Conservation (phyloP, 2,329 filamentous ascomycete genomes). For the Colletotrichum paranaense region DNA sequence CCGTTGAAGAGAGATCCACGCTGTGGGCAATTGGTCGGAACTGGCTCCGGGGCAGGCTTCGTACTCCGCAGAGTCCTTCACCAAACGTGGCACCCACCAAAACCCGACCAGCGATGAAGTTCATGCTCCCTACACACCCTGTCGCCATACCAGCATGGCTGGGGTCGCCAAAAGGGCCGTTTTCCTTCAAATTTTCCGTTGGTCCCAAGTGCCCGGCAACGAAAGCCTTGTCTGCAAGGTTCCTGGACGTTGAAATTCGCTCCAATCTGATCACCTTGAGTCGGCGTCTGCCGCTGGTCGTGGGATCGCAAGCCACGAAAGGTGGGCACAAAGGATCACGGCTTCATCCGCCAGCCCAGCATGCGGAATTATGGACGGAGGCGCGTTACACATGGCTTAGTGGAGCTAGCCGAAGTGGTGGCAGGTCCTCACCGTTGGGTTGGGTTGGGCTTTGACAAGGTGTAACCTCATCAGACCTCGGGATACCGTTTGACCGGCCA, state of each 20-base stretch:
- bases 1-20: slow-evolving; percentile 7
- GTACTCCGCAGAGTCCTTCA: slow-evolving; percentile 12
- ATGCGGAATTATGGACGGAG: slow-evolving; percentile 16
- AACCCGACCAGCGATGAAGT: not conserved
- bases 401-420: slow-evolving; percentile 18
- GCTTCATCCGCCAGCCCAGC: slow-evolving; percentile 33
- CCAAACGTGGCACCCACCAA: slow-evolving; percentile 1
- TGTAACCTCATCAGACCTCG: slow-evolving; percentile 25
- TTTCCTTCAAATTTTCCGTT: slow-evolving; percentile 18
- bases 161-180: slow-evolving; percentile 22
- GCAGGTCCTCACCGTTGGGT: slow-evolving; percentile 23
- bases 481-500: slow-evolving; percentile 9
- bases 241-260: not conserved
- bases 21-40: slow-evolving; percentile 7
- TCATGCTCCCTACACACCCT: slow-evolving; percentile 17
- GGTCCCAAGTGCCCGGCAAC: slow-evolving; percentile 26
- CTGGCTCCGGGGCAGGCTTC: slow-evolving; percentile 16
- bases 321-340: slow-evolving; percentile 26
- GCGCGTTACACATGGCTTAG: slow-evolving; percentile 3
- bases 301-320: slow-evolving; percentile 4
- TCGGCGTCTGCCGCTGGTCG: not conserved
- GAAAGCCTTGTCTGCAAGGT: slow-evolving; percentile 9
- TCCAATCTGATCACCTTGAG: slow-evolving; percentile 11
- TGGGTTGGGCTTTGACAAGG: slow-evolving; percentile 29
- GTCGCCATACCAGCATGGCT: slow-evolving; percentile 8